These are phyloP conservation scores for Hypholoma fasciculare DNA, from an alignment of 768 basidiomycete genomes.

Conservation along the genomic window DNA sequence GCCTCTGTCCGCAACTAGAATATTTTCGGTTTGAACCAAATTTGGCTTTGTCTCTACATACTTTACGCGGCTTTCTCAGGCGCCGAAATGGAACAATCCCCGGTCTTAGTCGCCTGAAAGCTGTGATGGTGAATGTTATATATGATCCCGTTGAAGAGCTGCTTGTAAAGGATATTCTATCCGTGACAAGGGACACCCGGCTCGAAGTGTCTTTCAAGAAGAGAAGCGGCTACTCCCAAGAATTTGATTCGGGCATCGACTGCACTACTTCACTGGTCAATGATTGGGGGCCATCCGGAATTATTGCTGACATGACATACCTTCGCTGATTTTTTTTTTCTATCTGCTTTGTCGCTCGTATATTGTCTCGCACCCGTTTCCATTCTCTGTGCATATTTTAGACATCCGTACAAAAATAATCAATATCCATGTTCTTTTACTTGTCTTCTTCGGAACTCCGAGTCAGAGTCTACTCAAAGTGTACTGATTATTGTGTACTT, in stretches of 20 bases:
- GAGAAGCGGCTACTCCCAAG: neutral
- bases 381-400: too few relatives aligned
- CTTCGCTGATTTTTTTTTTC: too few relatives aligned
- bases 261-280: neutral
- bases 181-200: neutral
- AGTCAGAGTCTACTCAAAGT: too few relatives aligned
- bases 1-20: neutral
- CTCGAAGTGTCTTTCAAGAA: neutral
- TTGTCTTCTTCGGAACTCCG: too few relatives aligned
- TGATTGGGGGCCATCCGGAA: neutral
- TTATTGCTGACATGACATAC: neutral
- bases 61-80: neutral
- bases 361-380: too few relatives aligned
- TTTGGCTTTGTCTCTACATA: neutral
- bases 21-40: neutral
- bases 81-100: neutral
- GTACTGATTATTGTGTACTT: too few relatives aligned
- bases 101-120: neutral
- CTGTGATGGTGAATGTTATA: neutral
- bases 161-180: neutral
- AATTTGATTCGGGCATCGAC: neutral
- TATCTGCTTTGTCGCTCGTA: neutral
- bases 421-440: too few relatives aligned
- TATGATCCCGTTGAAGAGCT: neutral
- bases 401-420: too few relatives aligned